Base-by-base conservation (phyloP, 2,329 filamentous ascomycete species). In the Pseudocercospora musae region DNA sequence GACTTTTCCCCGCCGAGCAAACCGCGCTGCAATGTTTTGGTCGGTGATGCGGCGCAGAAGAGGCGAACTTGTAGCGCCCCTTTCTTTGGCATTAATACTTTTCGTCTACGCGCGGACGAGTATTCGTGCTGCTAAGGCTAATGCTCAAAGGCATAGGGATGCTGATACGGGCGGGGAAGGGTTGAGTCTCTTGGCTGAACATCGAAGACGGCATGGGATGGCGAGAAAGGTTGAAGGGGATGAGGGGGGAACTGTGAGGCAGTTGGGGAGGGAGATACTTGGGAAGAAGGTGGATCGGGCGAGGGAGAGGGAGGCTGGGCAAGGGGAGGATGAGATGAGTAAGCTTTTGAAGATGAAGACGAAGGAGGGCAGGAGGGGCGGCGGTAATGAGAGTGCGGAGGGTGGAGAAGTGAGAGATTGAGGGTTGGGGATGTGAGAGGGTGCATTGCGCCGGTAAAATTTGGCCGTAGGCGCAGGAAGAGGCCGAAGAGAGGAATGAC, bases 71-170 rank as follows among this genome's bases (percentile, higher is more conserved):
- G n/a, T n/a, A n/a, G n/a, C n/a, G n/a, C n/a, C n/a, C n/a, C n/a
- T n/a, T n/a, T n/a, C n/a, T n/a, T n/a, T n/a, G 85, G 85, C 85
- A 15, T 74, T 82, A 54, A 71, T 88, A 21, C 80, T 87, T 31
- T 85, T 84, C 73, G 76, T 82, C 33, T 90, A 90, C 75, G 80
- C 86, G 27, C 78, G 87, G 56, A 87, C 83, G 8, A 87, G 84
- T 23, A 90, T 90, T 65, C 80, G 82, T 63, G 84, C 86, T 23
- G 88, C 88, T 2, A 88, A 89, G 68, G 79, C 83, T 52, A 89
- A 89, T 66, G 87, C 87, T 0, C 81, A 85, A 67, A 78, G 79
- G 64, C 83, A 85, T 58, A 78, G 86, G 53, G 82, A 85, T 67
- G 83, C 81, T 42, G 83, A 86, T 64, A 83, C 82, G 27, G 84